These are phyloP conservation scores for Chrysoporthe austroafricana DNA, from an alignment of 2,329 filamentous ascomycete genomes.

Conservation along the genomic window DNA sequence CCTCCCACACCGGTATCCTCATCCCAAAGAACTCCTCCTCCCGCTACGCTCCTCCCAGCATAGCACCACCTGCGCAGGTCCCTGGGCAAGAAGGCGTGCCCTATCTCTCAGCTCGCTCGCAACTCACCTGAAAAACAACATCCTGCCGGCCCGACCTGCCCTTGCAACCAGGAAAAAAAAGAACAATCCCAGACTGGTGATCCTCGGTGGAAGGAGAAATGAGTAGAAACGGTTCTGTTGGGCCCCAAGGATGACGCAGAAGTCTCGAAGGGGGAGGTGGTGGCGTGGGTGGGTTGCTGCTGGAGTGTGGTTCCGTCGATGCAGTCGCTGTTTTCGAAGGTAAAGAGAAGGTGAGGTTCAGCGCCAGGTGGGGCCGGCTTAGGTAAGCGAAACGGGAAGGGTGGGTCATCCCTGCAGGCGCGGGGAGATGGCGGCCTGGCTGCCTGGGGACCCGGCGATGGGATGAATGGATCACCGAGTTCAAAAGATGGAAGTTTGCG, in stretches of 20 bases:
- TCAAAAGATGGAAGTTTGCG: no score
- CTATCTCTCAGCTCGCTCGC: neutral
- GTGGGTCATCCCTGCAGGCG: neutral
- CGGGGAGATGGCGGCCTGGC: neutral
- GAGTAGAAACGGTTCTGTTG: no score
- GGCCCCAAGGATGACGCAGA: no score
- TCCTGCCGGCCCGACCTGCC: slow-evolving; percentile 28
- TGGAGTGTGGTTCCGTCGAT: no score
- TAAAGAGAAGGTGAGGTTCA: slow-evolving; percentile 6
- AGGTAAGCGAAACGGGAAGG: slow-evolving; percentile 7
- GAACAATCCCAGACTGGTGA: neutral
- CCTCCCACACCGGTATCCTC: neutral
- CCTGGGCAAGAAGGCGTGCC: no score
- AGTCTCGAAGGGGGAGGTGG: no score
- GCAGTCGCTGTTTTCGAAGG: no score
- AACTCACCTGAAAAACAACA: slow-evolving; percentile 52
- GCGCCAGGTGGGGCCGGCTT: slow-evolving; percentile 5
- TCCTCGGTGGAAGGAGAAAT: no score
- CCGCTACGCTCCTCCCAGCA: neutral
- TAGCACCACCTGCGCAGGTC: no score
- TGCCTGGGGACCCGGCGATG: neutral
- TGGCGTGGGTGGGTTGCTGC: no score
- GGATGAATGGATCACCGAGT: no score
- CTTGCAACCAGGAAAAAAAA: neutral
- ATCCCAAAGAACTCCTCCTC: no score